A percentile compares a stretch with the other conserved stretches of the same genome.
Evolutionary conservation across 2,329 filamentous ascomycete species (phyloP).

Genomic region (Colletotrichum sublineola): DNA sequence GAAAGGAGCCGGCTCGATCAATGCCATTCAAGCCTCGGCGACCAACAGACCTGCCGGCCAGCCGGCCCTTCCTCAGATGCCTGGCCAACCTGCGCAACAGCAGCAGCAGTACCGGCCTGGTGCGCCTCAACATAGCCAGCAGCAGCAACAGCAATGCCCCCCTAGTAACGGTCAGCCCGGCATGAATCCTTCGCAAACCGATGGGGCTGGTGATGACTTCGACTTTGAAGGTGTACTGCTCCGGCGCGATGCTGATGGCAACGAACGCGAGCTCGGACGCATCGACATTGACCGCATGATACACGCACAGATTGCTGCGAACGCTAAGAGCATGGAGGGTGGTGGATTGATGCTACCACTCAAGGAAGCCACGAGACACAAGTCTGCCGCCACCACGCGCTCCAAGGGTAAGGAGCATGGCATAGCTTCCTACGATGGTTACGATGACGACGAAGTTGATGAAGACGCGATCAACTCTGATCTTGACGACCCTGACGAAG

Average conservation of each 20-base stretch:
- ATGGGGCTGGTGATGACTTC: conserved; percentile 76
- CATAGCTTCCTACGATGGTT: conserved; percentile 72
- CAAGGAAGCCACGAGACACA: conserved; percentile 63
- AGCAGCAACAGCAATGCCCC: conserved; percentile 49
- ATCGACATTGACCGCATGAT: conserved; percentile 78
- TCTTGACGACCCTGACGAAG: conserved; percentile 93
- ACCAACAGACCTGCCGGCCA: conserved; percentile 48
- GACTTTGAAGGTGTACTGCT: conserved; percentile 72
- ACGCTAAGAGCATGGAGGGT: conserved; percentile 78
- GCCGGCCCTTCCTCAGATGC: conserved; percentile 50
- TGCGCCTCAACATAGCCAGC: conserved; percentile 47
- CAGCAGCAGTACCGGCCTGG: conserved; percentile 39
- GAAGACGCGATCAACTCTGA: conserved; percentile 99
- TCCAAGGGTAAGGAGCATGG: conserved; percentile 47
- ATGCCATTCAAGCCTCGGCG: conserved; percentile 66
- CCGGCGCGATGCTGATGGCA: conserved; percentile 66
- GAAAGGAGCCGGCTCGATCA: conserved; percentile 75
- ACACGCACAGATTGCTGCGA: conserved; percentile 75
- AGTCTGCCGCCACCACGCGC: conserved; percentile 44
- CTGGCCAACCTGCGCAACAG: conserved; percentile 45
- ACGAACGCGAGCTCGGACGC: conserved; percentile 68
- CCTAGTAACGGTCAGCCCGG: conserved; percentile 45
- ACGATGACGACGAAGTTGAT: conserved; percentile 75
- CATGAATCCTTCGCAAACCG: conserved; percentile 67
- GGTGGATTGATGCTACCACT: conserved; percentile 82